phyloP scores from a whole-genome alignment of 441 rosid genomes.

The Mallotus repandus region DNA sequence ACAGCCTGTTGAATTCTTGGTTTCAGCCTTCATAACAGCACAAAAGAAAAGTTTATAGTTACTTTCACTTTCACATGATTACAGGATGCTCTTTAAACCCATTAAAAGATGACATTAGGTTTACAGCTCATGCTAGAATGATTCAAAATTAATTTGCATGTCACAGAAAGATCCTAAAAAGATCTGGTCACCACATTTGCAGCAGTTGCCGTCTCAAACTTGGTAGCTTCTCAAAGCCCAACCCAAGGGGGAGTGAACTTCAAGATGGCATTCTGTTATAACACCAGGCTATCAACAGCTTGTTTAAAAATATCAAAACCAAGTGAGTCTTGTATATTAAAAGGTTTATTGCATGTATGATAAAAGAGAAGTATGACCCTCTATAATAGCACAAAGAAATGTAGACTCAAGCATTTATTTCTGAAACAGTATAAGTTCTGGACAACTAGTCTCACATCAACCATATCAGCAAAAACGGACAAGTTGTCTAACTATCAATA shows the following conservation, averaged over 20 bases:
- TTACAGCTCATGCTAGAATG: neutral
- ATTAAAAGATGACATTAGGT: neutral
- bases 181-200: neutral
- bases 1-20: neutral
- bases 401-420: neutral
- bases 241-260: neutral
- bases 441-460: neutral
- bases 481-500: neutral
- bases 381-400: neutral
- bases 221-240: neutral
- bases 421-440: neutral
- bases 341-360: neutral
- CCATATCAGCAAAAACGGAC: neutral
- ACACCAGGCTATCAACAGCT: slow-evolving; percentile 11
- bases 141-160: neutral
- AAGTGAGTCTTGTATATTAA: neutral
- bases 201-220: neutral
- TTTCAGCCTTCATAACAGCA: neutral
- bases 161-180: neutral
- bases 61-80: neutral
- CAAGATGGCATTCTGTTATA: neutral
- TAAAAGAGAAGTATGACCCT: neutral
- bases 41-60: neutral
- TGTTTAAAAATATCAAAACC: neutral
- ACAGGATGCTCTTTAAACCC: neutral